Base-by-base conservation (phyloP, 768 basidiomycete species). In the Zangia roseola region DNA sequence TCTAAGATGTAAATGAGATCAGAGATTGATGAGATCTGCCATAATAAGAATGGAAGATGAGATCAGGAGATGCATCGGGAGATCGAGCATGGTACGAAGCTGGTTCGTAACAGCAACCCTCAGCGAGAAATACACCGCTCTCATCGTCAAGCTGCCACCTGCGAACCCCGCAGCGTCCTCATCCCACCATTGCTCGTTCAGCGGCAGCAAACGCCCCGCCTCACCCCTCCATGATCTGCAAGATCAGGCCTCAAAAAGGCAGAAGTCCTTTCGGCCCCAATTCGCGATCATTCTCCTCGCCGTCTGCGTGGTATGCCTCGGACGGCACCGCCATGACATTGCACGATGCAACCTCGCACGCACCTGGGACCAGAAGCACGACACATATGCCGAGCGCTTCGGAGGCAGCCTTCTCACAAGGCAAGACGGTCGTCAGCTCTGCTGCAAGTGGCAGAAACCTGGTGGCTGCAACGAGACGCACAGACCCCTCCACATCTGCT, bases 291-390 rank as follows among this genome's bases (percentile, higher is more conserved):
- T 33, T 33, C 12, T 42, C 35, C 24, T 45, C 4, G 16, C 24
- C 16, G 21, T 45, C 21, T 74, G 72, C 47, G 53, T 67, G 28
- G 35, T 73, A 1, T 75, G 71, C 54, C 62, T 75, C 7, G 65
- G 73, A 2, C 35, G 59, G 3, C 56, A 60, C 40, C 47, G 30
- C 0, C 69, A 73, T 54, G 44, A 62, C 14, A 38, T 61, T 31
- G 19, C 30, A 3, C 31, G 52, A 1, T 74, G 69, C 44, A 12
- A 2, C 0, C 21, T 59, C 2, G 17, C 46, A 0, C 43, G 28
- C 1, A 40, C 65, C 0, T 71, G 69, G 68, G 55, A 71, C 39
- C 50, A 55, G 0, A 39, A 51, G 9, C 20, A 34, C 2, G 19
- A 52, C 0, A 56, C 59, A 2, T 43, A 54, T 0, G 9, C 41